Base-by-base conservation (phyloP, 371 early-diverging fungal species). In the Apophysomyces variabilis region DNA sequence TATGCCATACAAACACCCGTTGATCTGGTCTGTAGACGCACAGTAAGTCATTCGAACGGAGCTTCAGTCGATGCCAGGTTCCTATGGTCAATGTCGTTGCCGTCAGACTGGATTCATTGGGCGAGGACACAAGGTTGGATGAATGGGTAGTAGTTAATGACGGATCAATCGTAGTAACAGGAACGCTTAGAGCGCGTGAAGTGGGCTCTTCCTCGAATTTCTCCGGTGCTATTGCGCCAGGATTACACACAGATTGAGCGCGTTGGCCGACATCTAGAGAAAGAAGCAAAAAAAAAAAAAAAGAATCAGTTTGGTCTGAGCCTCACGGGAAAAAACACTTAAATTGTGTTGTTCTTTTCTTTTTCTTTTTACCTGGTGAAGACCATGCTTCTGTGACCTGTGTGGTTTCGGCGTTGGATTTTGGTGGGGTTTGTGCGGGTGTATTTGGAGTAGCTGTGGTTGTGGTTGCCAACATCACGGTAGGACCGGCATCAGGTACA, bases 31-130 rank as follows among this genome's bases (percentile, higher is more conserved):
- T 70, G 71, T 87, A 88, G 44, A 82, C 84, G 71, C 90, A 90
- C 12, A 88, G 73, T n/a, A 93, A 76, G 61, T 90, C 90, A 1
- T 86, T 82, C 58, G 72, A 68, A n/a, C 71, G 73, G 46, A 87
- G 79, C 57, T 82, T 79, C 64, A 91, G 78, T 26, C 93, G 85
- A 50, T 92, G 89, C 93, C 93, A 93, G 7, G 88, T 87, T 35
- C 93, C 93, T 61, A 93, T 87, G 8, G 85, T 76, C 8, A 93
- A 70, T 5, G 91, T 89, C 26, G 89, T 87, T 9, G 81, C 86
- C 74, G 75, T 83, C 54, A 85, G 74, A 70, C 75, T 39, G 60
- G 69, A 62, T 43, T 72, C 66, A 26, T 47, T 60, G 12, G 44
- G 38, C 13, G 38, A 36, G 2, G 18, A 43, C 11, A 37, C 13